Evolutionary conservation across 1,284 basidiomycete species (phyloP).

Genomic region (Coniferiporia sulphurascens): DNA sequence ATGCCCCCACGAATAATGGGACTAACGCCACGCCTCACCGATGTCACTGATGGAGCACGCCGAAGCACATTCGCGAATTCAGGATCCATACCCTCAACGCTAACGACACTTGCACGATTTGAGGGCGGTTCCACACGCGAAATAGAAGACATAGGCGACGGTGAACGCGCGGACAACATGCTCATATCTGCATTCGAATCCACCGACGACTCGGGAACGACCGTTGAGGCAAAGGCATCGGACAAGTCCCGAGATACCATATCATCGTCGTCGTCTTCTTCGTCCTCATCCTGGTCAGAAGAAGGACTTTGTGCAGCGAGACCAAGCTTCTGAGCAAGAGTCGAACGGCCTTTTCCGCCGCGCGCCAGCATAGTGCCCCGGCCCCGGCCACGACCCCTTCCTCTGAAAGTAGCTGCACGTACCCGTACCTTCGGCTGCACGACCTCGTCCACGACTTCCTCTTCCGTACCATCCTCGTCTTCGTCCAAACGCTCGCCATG

Average conservation of each 20-base stretch:
- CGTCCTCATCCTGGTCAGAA: slow-evolving; percentile 43
- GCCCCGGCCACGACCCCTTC: slow-evolving; percentile 35
- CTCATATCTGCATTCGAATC: slow-evolving; percentile 30
- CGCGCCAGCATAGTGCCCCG: slow-evolving; percentile 32
- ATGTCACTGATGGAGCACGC: slow-evolving; percentile 49
- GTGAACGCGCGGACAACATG: neutral
- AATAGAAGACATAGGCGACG: neutral
- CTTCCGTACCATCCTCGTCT: slow-evolving; percentile 34
- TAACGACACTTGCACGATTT: slow-evolving; percentile 48
- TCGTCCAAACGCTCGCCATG: slow-evolving; percentile 19
- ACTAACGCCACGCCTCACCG: slow-evolving; percentile 35
- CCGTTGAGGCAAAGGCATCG: slow-evolving; percentile 43
- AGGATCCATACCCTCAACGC: slow-evolving; percentile 82
- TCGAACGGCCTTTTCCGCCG: slow-evolving; percentile 45
- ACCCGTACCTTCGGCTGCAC: slow-evolving; percentile 32
- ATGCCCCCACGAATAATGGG: slow-evolving; percentile 31
- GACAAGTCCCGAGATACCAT: slow-evolving; percentile 44
- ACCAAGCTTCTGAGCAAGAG: slow-evolving; percentile 59
- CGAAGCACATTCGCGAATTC: slow-evolving; percentile 72
- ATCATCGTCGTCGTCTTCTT: slow-evolving; percentile 35
- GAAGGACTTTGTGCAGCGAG: slow-evolving; percentile 45
- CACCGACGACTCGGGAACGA: slow-evolving; percentile 28
- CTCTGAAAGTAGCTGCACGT: slow-evolving; percentile 36
- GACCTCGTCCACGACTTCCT: slow-evolving; percentile 41
- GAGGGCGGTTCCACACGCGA: slow-evolving; percentile 34